These are phyloP conservation scores for Globisporangium irregulare DNA, from an alignment of 352 stramenopile species.

Conservation along the genomic window DNA sequence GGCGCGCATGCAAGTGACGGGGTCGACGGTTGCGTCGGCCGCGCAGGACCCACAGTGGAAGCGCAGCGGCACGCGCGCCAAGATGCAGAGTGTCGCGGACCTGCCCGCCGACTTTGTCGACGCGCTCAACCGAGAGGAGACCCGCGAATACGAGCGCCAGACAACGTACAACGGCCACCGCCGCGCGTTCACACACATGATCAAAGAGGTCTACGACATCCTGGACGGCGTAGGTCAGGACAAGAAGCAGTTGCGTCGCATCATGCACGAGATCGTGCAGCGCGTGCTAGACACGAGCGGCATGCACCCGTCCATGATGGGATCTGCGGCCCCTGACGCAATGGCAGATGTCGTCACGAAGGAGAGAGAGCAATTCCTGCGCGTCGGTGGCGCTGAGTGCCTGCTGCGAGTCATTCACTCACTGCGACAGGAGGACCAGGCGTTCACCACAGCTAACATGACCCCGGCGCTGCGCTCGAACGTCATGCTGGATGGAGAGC, in stretches of 20 bases:
- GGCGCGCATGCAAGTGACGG: conserved; percentile 62
- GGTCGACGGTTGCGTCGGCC: conserved; percentile 21
- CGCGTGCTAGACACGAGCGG: conserved; percentile 65
- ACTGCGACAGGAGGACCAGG: conserved; percentile 55
- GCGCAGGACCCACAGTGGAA: conserved; percentile 31
- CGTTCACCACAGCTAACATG: background rate
- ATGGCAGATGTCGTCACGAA: conserved; percentile 35
- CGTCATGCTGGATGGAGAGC: conserved; percentile 34
- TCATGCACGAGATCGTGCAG: conserved; percentile 74
- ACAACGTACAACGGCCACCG: conserved; percentile 45
- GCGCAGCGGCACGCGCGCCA: conserved; percentile 27
- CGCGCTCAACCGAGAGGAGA: conserved; percentile 42
- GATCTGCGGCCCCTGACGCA: conserved; percentile 18
- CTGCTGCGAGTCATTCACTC: conserved; percentile 69
- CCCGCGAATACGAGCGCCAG: conserved; percentile 41
- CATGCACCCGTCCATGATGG: conserved; percentile 29
- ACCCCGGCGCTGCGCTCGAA: conserved; percentile 21
- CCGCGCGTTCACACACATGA: conserved; percentile 43
- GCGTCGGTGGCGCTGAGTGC: conserved; percentile 69
- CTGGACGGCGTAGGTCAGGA: conserved; percentile 42
- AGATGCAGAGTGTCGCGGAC: conserved; percentile 56
- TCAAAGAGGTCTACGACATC: conserved; percentile 72
- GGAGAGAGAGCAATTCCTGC: conserved; percentile 69
- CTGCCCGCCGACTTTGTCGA: conserved; percentile 45
- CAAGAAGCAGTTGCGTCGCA: conserved; percentile 50